phyloP scores from a whole-genome alignment of 176 grass and related monocot genomes.

The Tuctoria greenei region DNA sequence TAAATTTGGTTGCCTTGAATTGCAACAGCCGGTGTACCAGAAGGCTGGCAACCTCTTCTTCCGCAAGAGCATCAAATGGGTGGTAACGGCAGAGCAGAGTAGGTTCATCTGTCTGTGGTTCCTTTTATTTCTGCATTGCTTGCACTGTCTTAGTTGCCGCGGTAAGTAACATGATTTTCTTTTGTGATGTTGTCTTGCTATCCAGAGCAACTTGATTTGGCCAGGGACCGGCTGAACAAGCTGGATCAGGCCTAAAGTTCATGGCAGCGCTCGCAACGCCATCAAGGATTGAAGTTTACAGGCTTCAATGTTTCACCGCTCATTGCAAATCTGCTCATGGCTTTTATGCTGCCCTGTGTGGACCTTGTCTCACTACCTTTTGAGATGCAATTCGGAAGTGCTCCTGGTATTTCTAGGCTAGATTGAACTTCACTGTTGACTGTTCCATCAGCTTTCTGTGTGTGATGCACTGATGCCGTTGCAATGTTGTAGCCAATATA shows the following conservation, averaged over 20 bases:
- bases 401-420: not conserved
- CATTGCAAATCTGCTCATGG: not conserved
- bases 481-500: no score
- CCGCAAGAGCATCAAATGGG: constrained; percentile 37
- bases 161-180: no score
- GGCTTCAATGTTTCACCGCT: not conserved
- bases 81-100: constrained; percentile 37
- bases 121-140: not conserved
- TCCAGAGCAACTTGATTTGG: constrained; percentile 44
- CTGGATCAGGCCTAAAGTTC: not conserved
- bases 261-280: not conserved
- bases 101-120: not conserved
- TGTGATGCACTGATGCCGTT: no score
- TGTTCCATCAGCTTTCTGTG: not conserved
- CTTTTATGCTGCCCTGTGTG: not conserved
- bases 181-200: not conserved
- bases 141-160: no score
- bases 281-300: not conserved
- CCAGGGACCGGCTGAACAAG: constrained; percentile 35
- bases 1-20: not conserved
- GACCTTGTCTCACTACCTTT: not conserved
- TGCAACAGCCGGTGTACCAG: constrained; percentile 37
- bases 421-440: not conserved
- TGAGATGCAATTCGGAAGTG: not conserved
- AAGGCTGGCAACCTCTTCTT: constrained; percentile 50